These are phyloP conservation scores for Phytophthora vignae DNA, from an alignment of 352 stramenopile species.

Conservation along the genomic window DNA sequence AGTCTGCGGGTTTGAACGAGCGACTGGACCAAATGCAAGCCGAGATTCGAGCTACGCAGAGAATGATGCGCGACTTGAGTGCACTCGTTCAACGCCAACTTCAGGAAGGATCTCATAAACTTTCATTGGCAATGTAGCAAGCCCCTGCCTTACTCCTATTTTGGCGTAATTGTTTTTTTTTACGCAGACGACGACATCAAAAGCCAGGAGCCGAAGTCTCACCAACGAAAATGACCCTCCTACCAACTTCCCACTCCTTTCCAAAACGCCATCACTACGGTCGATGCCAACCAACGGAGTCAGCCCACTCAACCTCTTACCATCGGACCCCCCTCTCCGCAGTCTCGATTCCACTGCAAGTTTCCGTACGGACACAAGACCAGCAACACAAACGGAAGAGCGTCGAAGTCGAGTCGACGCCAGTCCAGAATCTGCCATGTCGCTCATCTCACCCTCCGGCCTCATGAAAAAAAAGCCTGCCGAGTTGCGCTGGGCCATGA, in stretches of 20 bases:
- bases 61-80: constrained; percentile 35
- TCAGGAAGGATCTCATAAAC: constrained; percentile 5
- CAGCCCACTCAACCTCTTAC: constrained; percentile 14
- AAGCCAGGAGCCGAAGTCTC: constrained; percentile 8
- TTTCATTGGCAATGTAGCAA: neutral
- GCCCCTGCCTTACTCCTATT: neutral
- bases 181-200: neutral
- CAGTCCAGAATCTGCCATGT: constrained; percentile 8
- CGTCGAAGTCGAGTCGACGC: constrained; percentile 20
- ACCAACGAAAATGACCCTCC: neutral
- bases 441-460: neutral
- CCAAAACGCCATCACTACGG: constrained; percentile 3
- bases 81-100: constrained; percentile 26
- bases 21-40: constrained; percentile 35
- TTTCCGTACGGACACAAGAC: constrained; percentile 25
- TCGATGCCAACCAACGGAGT: constrained; percentile 12
- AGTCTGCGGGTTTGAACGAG: constrained; percentile 12
- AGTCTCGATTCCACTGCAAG: constrained; percentile 6
- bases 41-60: constrained; percentile 30
- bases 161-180: neutral
- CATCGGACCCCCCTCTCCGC: constrained; percentile 17
- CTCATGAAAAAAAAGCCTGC: constrained; percentile 39
- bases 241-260: constrained; percentile 24
- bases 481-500: constrained; percentile 27
- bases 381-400: constrained; percentile 14